Base-by-base conservation (phyloP, 2,329 filamentous ascomycete species). In the Fusarium scirpi region DNA sequence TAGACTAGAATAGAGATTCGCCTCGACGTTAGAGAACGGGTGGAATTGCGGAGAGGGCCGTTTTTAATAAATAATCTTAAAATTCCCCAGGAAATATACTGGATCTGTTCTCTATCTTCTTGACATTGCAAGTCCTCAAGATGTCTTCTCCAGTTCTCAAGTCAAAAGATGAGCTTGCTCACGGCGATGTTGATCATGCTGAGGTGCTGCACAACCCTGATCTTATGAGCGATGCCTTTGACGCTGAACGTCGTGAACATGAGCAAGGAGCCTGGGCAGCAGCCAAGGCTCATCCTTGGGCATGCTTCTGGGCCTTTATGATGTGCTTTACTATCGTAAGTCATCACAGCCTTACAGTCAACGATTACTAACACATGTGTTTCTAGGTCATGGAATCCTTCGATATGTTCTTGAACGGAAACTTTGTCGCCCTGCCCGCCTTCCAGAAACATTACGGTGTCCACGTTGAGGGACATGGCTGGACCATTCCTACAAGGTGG, bases 311-410 rank as follows among this genome's bases (percentile, higher is more conserved):
- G 83, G 83, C 82, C 0, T 84, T 85, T 54, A 75, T 78, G 60
- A 84, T 85, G 82, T 85, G 81, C 49, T 85, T 82, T 70, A 85
- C 83, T 6, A 85, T 85, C 72, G 83, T 85, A 44, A 79, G 83
- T 57, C 24, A 6, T 22, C 22, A 22, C 22, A 22, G 22, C 22
- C 22, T 22, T 22, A 22, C 22, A 22, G 22, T 22, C 22, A 22
- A 22, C 22, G 22, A 22, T 22, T 22, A 29, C 69, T 70, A 57
- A 75, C 12, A 4, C 5, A 22, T 22, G 22, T 22, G 22, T 9
- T 27, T 27, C 3, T n/a, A 84, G 83, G 80, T 85, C 52, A 85
- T 85, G 83, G 83, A 85, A 67, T 82, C 83, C 0, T 85, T 83
- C 76, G 81, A 83, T 55, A 83, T 85, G 78, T 85, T 85, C 65